Evolutionary conservation across 2,329 filamentous ascomycete species (phyloP), one percentile per base, ranked within the genome.

Genomic region (Thelonectria rubi): DNA sequence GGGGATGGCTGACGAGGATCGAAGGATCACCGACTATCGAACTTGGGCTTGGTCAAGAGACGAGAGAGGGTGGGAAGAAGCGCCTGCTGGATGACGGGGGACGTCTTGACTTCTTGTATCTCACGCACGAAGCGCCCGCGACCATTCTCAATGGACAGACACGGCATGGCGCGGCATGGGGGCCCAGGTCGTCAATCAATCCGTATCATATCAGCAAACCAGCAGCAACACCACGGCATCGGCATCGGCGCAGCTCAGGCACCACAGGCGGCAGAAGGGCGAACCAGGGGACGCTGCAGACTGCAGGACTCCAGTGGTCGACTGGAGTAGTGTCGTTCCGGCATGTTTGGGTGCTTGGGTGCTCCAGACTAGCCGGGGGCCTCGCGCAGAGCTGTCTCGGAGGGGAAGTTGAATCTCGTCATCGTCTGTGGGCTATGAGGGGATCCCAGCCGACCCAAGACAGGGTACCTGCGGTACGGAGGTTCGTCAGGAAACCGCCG

Each of bases 81-180:
- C 26, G 46, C 26, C 24, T 21, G 8, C 12, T 45, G 20, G 46
- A 40, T 14, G 30, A 51, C 43, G 51, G 58, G 32, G 53, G 42
- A 53, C 20, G 51, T 30, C 52, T 52, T 39, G 34, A 59, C 52
- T 55, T 61, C 58, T 61, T 61, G 58, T 61, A 61, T 61, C 47
- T 61, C 24, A 43, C 34, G 24, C 24, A 32, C 15, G 37, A 37
- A 42, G 37, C 47, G 52, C 47, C 48, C 48, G 9, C 40, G 42
- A 56, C 47, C 34, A 30, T 14, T 46, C 47, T 50, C 46, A 50
- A 50, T 39, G 50, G 50, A 26, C 51, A 34, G 24, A 21, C 21
- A 8, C 15, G 18, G 17, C 21, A 56, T 60, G 53, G 53, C 49
- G 49, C 40, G 58, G 53, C 43, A 59, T 59, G 56, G 56, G 50